A percentile compares a stretch with the other conserved stretches of the same genome.
phyloP scores from a whole-genome alignment of 768 basidiomycete genomes.

The Pulveroboletus sp. region DNA sequence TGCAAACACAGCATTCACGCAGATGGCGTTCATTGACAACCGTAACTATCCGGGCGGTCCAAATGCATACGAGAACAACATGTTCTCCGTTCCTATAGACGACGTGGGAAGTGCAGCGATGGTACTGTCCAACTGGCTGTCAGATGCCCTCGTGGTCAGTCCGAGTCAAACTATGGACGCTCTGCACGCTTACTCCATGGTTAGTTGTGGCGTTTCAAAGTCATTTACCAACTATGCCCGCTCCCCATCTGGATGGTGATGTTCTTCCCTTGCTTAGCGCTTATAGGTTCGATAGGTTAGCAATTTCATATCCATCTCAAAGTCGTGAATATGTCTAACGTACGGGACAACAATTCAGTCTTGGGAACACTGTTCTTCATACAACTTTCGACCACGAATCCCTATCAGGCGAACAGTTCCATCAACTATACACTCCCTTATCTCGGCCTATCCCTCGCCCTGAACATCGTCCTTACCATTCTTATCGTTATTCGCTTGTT shows the following conservation, averaged over 20 bases:
- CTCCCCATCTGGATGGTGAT: too few species aligned
- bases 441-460: conserved; percentile 23
- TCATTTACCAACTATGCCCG: too few species aligned
- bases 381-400: background rate
- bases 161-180: too few species aligned
- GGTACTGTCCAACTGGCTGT: conserved; percentile 28
- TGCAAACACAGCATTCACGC: conserved; percentile 25
- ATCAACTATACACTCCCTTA: conserved; percentile 17
- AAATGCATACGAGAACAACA: conserved; percentile 20
- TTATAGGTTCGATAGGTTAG: too few species aligned
- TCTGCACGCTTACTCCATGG: too few species aligned
- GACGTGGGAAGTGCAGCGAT: conserved; percentile 25
- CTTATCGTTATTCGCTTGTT: conserved; percentile 29
- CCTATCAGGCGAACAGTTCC: background rate
- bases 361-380: background rate
- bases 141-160: conserved; percentile 24
- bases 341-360: background rate
- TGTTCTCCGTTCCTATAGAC: conserved; percentile 28
- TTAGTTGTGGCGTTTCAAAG: too few species aligned
- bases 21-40: conserved; percentile 29
- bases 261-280: too few species aligned
- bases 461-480: conserved; percentile 33
- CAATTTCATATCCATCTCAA: too few species aligned
- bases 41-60: conserved; percentile 27
- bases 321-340: too few species aligned